These are phyloP conservation scores for Hypoxylon sp. DNA, from an alignment of 2,329 filamentous ascomycete genomes.

Conservation along the genomic window DNA sequence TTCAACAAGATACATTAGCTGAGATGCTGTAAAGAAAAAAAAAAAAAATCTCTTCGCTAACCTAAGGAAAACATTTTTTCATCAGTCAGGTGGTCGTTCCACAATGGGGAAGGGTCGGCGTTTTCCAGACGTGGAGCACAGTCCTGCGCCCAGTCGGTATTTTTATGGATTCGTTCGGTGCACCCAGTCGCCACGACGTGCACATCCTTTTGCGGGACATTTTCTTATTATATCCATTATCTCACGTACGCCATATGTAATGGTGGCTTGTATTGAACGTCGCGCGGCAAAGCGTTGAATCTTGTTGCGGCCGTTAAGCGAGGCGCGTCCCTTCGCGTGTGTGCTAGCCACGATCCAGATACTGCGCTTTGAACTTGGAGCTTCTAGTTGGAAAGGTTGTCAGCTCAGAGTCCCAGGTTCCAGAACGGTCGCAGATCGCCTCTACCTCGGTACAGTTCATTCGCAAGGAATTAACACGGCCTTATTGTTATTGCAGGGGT, in stretches of 20 bases:
- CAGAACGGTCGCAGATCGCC: conserved; percentile 44
- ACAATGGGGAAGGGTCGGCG: conserved; percentile 41
- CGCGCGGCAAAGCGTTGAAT: conserved; percentile 31
- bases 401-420: conserved; percentile 39
- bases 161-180: conserved; percentile 34
- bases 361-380: conserved; percentile 24
- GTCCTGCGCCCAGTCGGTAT: conserved; percentile 28
- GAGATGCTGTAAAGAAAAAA: conserved; percentile 18
- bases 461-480: conserved; percentile 35
- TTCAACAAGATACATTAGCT: conserved; percentile 28
- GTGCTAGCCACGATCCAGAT: conserved; percentile 35
- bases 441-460: conserved; percentile 41
- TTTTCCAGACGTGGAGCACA: conserved; percentile 36
- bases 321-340: conserved; percentile 27
- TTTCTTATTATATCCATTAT: conserved; percentile 20
- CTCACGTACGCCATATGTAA: conserved; percentile 3
- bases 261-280: conserved; percentile 20
- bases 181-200: conserved; percentile 33
- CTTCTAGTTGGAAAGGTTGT: conserved; percentile 25
- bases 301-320: conserved; percentile 36
- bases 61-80: conserved; percentile 33
- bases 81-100: conserved; percentile 42
- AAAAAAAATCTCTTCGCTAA: conserved; percentile 27
- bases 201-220: conserved; percentile 23
- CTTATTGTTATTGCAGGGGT: conserved; percentile 33